These are phyloP conservation scores for Pelargonium fulgidum DNA, from an alignment of 441 rosid species.

Conservation along the genomic window DNA sequence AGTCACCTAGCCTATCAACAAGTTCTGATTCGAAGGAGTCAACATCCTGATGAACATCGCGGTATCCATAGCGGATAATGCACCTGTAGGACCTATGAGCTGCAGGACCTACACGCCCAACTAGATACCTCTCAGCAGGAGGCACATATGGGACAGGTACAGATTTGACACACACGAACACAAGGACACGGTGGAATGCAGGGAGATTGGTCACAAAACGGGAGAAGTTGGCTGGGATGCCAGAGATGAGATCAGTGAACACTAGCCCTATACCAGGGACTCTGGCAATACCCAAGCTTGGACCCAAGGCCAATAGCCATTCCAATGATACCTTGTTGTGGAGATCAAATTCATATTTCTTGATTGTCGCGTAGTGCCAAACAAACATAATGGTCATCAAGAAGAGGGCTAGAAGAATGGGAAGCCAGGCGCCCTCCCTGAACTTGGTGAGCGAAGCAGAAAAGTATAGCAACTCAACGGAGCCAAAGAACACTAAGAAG, in stretches of 20 bases:
- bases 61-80: constrained; percentile 93
- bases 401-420: constrained; percentile 76
- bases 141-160: constrained; percentile 89
- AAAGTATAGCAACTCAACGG: constrained; percentile 87
- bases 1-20: constrained; percentile 59
- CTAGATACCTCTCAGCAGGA: constrained; percentile 78
- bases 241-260: constrained; percentile 82
- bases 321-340: constrained; percentile 94
- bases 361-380: constrained; percentile 89
- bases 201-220: constrained; percentile 97
- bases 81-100: constrained; percentile 87
- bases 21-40: constrained; percentile 94
- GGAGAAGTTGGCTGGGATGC: constrained; percentile 90
- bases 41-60: constrained; percentile 93
- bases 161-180: constrained; percentile 82
- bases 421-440: constrained; percentile 97
- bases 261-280: constrained; percentile 92
- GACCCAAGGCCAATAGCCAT: constrained; percentile 91
- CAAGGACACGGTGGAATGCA: constrained; percentile 83
- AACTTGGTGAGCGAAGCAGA: constrained; percentile 92
- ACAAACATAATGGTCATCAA: constrained; percentile 84
- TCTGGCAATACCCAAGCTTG: constrained; percentile 81
- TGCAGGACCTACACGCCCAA: constrained; percentile 91
- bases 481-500: constrained; percentile 78
- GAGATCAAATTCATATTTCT: constrained; percentile 81